A percentile compares a stretch with the other conserved stretches of the same genome.
These are phyloP conservation scores for Pythium brassicae DNA, from an alignment of 352 stramenopile genomes.

Conservation along the genomic window DNA sequence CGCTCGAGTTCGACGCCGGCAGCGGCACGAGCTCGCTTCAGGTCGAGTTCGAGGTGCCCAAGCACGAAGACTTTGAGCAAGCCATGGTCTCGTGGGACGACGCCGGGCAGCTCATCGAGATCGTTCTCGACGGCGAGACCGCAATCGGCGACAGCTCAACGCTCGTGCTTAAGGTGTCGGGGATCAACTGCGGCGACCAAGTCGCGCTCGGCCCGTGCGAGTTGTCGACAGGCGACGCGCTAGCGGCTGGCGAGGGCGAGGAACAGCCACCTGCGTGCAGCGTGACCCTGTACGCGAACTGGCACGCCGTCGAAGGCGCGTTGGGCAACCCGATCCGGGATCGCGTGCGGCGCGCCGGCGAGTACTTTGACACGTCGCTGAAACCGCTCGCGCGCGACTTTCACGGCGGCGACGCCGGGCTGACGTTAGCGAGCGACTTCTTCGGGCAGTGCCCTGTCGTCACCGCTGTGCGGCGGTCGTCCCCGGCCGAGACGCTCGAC, in stretches of 20 bases:
- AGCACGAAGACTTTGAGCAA: conserved; percentile 28
- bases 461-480: conserved; percentile 24
- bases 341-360: conserved; percentile 6
- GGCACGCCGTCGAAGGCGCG: conserved; percentile 28
- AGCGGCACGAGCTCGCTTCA: conserved; percentile 12
- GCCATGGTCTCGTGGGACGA: conserved; percentile 26
- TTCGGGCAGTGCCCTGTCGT: conserved; percentile 55
- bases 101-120: conserved; percentile 17
- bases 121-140: conserved; percentile 29
- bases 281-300: conserved; percentile 33
- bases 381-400: conserved; percentile 28
- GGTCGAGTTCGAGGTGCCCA: conserved; percentile 26
- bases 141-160: conserved; percentile 25
- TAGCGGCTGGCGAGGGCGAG: background rate
- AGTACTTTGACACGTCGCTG: conserved; percentile 31
- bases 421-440: conserved; percentile 46
- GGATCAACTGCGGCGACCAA: conserved; percentile 22
- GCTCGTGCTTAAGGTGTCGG: conserved; percentile 31
- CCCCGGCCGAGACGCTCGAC: conserved; percentile 15
- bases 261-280: conserved; percentile 10
- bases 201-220: conserved; percentile 39
- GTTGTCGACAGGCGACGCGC: conserved; percentile 16
- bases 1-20: conserved; percentile 2
- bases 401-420: conserved; percentile 26
- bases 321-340: conserved; percentile 27